These are phyloP conservation scores for Kluyveromyces wickerhamii DNA, from an alignment of 805 yeast species.

Conservation along the genomic window DNA sequence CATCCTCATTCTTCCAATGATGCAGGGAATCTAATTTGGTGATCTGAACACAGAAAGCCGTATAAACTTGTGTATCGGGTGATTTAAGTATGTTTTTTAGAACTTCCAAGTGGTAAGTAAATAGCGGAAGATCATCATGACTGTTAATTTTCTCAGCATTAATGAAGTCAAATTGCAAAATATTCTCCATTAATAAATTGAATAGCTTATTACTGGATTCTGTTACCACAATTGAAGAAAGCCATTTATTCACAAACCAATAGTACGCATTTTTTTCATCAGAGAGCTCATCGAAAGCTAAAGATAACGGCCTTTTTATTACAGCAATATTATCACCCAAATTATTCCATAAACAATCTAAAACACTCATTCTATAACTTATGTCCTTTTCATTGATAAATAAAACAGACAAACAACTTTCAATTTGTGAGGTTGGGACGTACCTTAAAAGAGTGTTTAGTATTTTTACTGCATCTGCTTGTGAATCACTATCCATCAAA, in stretches of 20 bases:
- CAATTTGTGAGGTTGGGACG: constrained; percentile 48
- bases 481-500: constrained; percentile 42
- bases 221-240: constrained; percentile 35
- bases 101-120: constrained; percentile 52
- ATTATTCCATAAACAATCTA: constrained; percentile 69
- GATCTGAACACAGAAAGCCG: constrained; percentile 48
- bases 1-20: constrained; percentile 34
- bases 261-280: constrained; percentile 37
- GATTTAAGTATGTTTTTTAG: constrained; percentile 45
- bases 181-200: constrained; percentile 48
- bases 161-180: constrained; percentile 36
- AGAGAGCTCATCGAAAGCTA: constrained; percentile 57
- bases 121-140: constrained; percentile 54
- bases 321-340: constrained; percentile 34
- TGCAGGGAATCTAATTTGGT: constrained; percentile 32
- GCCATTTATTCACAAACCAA: constrained; percentile 41
- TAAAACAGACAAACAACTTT: constrained; percentile 60
- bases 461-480: constrained; percentile 61
- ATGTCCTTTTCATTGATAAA: constrained; percentile 37
- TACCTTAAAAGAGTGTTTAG: constrained; percentile 55
- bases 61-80: constrained; percentile 36
- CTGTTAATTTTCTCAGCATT: constrained; percentile 24
- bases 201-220: constrained; percentile 58
- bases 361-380: constrained; percentile 41
- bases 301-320: constrained; percentile 54